Percentiles rank a stretch among this genome's conserved stretches.
Conservation (phyloP, 2,329 filamentous ascomycete genomes). For the Colletotrichum graminicola region DNA sequence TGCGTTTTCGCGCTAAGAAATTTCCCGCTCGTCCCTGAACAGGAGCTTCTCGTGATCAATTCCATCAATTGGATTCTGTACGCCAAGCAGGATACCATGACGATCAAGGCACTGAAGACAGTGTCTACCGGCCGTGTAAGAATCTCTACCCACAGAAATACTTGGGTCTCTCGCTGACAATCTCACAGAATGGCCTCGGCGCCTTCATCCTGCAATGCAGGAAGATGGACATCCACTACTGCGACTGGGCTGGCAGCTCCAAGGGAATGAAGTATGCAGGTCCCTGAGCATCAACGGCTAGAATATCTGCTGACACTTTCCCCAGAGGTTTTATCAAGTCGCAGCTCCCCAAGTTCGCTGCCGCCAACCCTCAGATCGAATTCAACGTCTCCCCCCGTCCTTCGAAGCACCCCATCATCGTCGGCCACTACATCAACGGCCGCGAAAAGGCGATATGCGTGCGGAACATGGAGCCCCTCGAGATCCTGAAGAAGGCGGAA, state of each 20-base stretch:
- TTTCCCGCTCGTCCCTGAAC: constrained; percentile 27
- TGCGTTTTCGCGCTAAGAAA: constrained; percentile 39
- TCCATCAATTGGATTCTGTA: constrained; percentile 30
- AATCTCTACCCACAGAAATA: neutral
- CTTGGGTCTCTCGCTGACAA: constrained; percentile 3
- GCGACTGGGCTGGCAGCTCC: constrained; percentile 94
- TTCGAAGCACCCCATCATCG: constrained; percentile 88
- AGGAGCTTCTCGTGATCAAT: constrained; percentile 27
- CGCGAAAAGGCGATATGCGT: constrained; percentile 88
- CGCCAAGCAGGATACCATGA: constrained; percentile 56
- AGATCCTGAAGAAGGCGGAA: constrained; percentile 84
- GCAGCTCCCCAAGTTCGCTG: constrained; percentile 81
- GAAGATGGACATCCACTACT: constrained; percentile 95
- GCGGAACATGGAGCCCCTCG: constrained; percentile 82
- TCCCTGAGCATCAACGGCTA: constrained; percentile 2
- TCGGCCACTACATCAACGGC: constrained; percentile 94
- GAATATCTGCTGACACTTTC: constrained; percentile 45
- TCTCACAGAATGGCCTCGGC: constrained; percentile 87
- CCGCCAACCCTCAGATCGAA: constrained; percentile 87
- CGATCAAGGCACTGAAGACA: constrained; percentile 65
- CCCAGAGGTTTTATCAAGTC: constrained; percentile 83
- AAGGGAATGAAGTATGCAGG: constrained; percentile 86
- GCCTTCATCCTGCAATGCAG: constrained; percentile 98
- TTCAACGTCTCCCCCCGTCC: constrained; percentile 92
- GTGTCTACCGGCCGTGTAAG: constrained; percentile 67